Conservation (phyloP, 352 stramenopile species). For the Phytopythium delawarense region DNA sequence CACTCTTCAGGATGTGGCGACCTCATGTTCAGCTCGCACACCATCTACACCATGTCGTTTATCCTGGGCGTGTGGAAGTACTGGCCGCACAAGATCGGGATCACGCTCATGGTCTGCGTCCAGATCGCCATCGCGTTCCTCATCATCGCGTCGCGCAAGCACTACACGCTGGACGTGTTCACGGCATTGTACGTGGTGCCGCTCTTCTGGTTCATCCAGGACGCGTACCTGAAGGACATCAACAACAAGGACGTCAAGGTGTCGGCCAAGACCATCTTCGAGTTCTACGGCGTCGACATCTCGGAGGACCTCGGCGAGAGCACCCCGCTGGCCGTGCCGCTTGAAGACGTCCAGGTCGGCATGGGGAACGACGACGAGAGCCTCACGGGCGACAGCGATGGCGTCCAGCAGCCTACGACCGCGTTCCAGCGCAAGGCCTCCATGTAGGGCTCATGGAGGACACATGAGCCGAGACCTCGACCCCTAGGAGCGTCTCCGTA, state of each 20-base stretch:
- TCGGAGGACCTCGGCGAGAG: slow-evolving; percentile 21
- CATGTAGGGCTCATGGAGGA: slow-evolving; percentile 20
- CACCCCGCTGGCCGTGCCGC: slow-evolving; percentile 8
- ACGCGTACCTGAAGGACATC: slow-evolving; percentile 80
- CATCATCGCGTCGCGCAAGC: slow-evolving; percentile 86
- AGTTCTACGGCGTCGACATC: slow-evolving; percentile 29
- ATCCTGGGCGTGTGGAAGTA: slow-evolving; percentile 86
- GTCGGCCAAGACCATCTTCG: slow-evolving; percentile 47
- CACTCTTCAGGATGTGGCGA: slow-evolving; percentile 59
- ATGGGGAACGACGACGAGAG: slow-evolving; percentile 37
- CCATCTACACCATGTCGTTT: slow-evolving; percentile 89
- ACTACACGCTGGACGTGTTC: slow-evolving; percentile 90
- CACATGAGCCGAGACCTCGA: not conserved
- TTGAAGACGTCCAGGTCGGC: slow-evolving; percentile 28
- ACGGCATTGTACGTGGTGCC: slow-evolving; percentile 87
- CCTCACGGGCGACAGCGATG: slow-evolving; percentile 24
- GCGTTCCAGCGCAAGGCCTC: slow-evolving; percentile 51
- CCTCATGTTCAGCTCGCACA: slow-evolving; percentile 92
- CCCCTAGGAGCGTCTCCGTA: not conserved
- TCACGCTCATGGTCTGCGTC: slow-evolving; percentile 66
- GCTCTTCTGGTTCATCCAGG: slow-evolving; percentile 77
- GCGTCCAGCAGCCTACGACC: slow-evolving; percentile 15
- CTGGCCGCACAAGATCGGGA: slow-evolving; percentile 77
- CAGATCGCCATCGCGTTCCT: slow-evolving; percentile 85
- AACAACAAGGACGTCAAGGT: slow-evolving; percentile 73